These are phyloP conservation scores for Globisporangium camurandrum DNA, from an alignment of 352 stramenopile genomes.

Conservation along the genomic window DNA sequence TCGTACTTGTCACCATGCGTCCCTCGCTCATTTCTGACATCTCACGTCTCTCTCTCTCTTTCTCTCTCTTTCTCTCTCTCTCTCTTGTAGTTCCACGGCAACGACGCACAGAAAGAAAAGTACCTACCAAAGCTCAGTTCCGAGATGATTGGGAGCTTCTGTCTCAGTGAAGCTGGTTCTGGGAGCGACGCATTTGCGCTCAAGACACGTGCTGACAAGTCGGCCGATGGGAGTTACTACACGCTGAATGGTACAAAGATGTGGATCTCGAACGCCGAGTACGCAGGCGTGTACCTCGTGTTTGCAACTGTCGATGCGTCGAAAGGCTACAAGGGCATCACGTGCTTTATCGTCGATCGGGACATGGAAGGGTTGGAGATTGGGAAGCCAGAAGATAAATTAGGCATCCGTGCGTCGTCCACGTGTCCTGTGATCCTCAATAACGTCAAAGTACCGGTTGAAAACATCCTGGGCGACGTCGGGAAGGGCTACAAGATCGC, in stretches of 20 bases:
- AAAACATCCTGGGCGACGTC: conserved; percentile 91
- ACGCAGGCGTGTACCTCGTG: conserved; percentile 94
- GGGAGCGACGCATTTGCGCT: conserved; percentile 96
- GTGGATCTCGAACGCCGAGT: conserved; percentile 97
- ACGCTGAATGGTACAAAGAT: conserved; percentile 95
- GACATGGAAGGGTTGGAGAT: conserved; percentile 90
- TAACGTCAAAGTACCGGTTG: conserved; percentile 90
- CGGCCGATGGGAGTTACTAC: conserved; percentile 89
- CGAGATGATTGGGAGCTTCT: conserved; percentile 93
- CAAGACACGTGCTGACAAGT: conserved; percentile 87
- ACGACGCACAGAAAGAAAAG: conserved; percentile 78
- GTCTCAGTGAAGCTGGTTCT: conserved; percentile 90
- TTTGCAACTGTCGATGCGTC: conserved; percentile 93
- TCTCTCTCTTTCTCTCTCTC: too few species aligned
- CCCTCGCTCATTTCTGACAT: too few species aligned
- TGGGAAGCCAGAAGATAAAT: conserved; percentile 94
- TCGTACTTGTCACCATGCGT: background rate
- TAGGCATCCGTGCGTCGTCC: conserved; percentile 94
- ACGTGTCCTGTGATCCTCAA: conserved; percentile 94
- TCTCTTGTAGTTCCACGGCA: conserved; percentile 46
- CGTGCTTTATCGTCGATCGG: conserved; percentile 96
- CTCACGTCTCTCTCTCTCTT: too few species aligned
- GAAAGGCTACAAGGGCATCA: conserved; percentile 96
- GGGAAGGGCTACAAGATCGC: conserved; percentile 96
- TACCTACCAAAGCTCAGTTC: conserved; percentile 79